Base-by-base conservation (phyloP, 2,329 filamentous ascomycete species). In the Phaeophleospora eucalypticola region DNA sequence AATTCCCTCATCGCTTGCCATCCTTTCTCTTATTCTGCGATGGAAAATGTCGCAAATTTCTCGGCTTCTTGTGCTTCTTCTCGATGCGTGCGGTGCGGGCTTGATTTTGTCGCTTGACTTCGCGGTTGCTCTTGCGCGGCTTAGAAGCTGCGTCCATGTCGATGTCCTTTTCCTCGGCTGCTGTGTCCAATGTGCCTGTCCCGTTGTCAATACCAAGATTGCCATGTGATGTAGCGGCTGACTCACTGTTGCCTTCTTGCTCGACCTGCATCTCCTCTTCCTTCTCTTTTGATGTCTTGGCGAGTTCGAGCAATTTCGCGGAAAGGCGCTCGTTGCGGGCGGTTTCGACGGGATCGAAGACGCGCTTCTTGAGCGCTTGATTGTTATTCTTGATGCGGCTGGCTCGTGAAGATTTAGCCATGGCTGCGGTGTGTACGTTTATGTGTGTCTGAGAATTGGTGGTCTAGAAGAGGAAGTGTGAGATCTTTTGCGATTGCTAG, bases 391-490 rank as follows among this genome's bases (percentile, higher is more conserved):
- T 96, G 61, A 77, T 82, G 57, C 80, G 76, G 66, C 85, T 94
- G 56, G 90, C 81, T 67, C 91, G 80, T 51, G 86, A 76, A 65
- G 87, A 86, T 68, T 95, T 96, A 18, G 90, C 91, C 91, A 96
- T 97, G 59, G 46, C 78, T 49, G 41, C 18, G 47, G 33, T 43
- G 51, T 46, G 53, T 46, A 24, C 16, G 21, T 19, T 36, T n/a
- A 15, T 27, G 24, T 14, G 39, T 14, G 19, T 15, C 14, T 12
- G 10, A 21, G 8, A 41, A 15, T n/a, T n/a, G n/a, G n/a, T n/a
- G n/a, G n/a, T n/a, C n/a, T n/a, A n/a, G n/a, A n/a, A n/a, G n/a
- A n/a, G n/a, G n/a, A n/a, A n/a, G n/a, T n/a, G n/a, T n/a, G n/a
- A n/a, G n/a, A n/a, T n/a, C n/a, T n/a, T n/a, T n/a, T n/a, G n/a